Conservation (phyloP, 768 basidiomycete genomes). For the Suillus fuscotomentosus region DNA sequence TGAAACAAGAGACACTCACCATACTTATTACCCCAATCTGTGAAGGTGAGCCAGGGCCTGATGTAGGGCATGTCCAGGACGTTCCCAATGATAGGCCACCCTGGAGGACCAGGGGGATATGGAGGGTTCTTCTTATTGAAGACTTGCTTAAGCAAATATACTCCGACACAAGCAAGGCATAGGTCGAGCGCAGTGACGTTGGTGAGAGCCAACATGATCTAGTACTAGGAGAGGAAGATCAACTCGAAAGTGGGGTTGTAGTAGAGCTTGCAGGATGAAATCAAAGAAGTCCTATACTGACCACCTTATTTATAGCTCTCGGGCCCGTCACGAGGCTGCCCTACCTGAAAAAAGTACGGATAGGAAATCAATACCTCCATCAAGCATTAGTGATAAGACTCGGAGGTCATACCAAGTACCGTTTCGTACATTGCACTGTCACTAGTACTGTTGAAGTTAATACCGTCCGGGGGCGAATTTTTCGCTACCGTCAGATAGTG, state of each 20-base stretch:
- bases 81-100: slow-evolving; percentile 45
- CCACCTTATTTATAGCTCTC: too few species aligned
- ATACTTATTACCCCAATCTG: slow-evolving; percentile 45
- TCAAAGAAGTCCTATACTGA: not conserved
- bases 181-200: slow-evolving; percentile 30
- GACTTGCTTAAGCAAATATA: slow-evolving; percentile 25
- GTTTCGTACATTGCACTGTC: too few species aligned
- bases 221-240: not conserved
- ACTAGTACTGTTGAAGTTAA: too few species aligned
- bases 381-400: too few species aligned
- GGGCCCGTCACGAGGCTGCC: too few species aligned
- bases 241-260: not conserved
- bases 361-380: too few species aligned
- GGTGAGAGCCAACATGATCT: slow-evolving; percentile 17
- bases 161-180: slow-evolving; percentile 26
- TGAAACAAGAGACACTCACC: slow-evolving; percentile 24
- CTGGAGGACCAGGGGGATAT: slow-evolving; percentile 47
- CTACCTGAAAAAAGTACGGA: too few species aligned
- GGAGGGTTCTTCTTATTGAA: slow-evolving; percentile 20
- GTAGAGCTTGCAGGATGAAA: not conserved
- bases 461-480: too few species aligned
- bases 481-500: too few species aligned
- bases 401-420: too few species aligned
- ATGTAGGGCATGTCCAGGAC: slow-evolving; percentile 46
- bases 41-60: slow-evolving; percentile 45